Evolutionary conservation across 805 yeast genomes (phyloP).

Genomic region (Sugiyamaella mastotermitis): DNA sequence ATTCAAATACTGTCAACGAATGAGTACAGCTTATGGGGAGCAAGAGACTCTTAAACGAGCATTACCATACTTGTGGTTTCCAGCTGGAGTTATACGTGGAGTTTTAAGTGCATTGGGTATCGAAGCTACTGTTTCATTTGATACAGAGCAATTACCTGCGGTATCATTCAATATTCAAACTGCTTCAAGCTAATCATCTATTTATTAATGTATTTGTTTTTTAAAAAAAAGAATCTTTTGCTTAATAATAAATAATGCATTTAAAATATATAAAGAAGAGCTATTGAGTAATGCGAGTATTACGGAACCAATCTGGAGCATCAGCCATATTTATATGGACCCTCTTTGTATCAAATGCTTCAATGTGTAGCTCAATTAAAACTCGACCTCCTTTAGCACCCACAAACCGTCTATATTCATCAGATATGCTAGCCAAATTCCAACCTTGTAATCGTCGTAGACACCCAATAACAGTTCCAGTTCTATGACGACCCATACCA

Average conservation of each 20-base stretch:
- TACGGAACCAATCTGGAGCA: conserved; percentile 45
- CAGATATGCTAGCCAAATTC: conserved; percentile 92
- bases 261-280: no score
- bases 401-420: conserved; percentile 89
- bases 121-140: conserved; percentile 59
- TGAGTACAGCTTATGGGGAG: conserved; percentile 34
- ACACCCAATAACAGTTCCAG: conserved; percentile 96
- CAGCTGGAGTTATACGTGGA: conserved; percentile 73
- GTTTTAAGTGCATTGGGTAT: conserved; percentile 64
- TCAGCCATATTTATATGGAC: conserved; percentile 36
- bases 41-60: conserved; percentile 30
- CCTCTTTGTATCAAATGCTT: conserved; percentile 49
- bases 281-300: no score
- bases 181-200: conserved; percentile 1
- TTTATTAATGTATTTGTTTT: no score
- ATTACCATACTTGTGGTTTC: conserved; percentile 55
- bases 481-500: conserved; percentile 97
- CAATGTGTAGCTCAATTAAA: conserved; percentile 83
- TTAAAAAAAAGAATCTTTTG: no score
- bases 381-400: conserved; percentile 92
- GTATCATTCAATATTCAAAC: conserved; percentile 74
- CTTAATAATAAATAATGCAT: no score
- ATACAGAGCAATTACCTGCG: conserved; percentile 52
- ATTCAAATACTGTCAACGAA: conserved; percentile 48
- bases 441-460: conserved; percentile 90